A percentile compares a stretch with the other conserved stretches of the same genome.
Evolutionary conservation across 2,329 filamentous ascomycete genomes (phyloP).

Genomic region (Alternaria novae-zelandiae): DNA sequence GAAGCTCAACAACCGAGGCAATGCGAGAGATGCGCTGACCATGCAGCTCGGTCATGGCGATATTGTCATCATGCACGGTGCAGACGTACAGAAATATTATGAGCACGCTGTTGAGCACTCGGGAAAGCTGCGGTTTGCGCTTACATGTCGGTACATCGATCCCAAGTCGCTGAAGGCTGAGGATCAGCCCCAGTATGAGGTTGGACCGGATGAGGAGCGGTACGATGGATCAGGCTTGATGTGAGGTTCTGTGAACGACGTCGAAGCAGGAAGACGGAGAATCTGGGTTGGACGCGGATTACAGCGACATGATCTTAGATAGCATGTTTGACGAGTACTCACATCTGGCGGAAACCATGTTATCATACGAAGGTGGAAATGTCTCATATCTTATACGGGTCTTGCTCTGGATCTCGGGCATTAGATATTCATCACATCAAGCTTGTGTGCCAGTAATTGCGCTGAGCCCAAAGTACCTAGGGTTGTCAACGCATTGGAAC

Average conservation of each 20-base stretch:
- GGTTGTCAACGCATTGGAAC: too few species aligned
- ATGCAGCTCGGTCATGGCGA: conserved; percentile 67
- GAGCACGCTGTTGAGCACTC: conserved; percentile 63
- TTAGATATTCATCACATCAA: too few species aligned
- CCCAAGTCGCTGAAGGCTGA: conserved; percentile 50
- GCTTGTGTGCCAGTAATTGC: too few species aligned
- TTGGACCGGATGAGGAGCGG: conserved; percentile 39
- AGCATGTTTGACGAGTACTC: background rate
- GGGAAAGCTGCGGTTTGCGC: conserved; percentile 61
- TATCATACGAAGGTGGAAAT: background rate
- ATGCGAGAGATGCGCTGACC: conserved; percentile 48
- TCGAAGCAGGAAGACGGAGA: background rate
- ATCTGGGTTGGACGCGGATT: background rate
- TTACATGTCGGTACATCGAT: conserved; percentile 63
- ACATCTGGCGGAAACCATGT: background rate
- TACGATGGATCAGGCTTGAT: conserved; percentile 44
- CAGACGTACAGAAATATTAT: conserved; percentile 64
- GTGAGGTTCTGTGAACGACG: background rate
- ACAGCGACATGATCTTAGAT: background rate
- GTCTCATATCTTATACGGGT: background rate
- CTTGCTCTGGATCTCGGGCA: too few species aligned
- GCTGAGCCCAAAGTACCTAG: too few species aligned
- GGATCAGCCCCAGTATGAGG: conserved; percentile 49
- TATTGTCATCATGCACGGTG: conserved; percentile 69
- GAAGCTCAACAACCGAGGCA: conserved; percentile 36